These are phyloP conservation scores for Arthrobotrys sinensis DNA, from an alignment of 2,329 filamentous ascomycete genomes.

Conservation along the genomic window DNA sequence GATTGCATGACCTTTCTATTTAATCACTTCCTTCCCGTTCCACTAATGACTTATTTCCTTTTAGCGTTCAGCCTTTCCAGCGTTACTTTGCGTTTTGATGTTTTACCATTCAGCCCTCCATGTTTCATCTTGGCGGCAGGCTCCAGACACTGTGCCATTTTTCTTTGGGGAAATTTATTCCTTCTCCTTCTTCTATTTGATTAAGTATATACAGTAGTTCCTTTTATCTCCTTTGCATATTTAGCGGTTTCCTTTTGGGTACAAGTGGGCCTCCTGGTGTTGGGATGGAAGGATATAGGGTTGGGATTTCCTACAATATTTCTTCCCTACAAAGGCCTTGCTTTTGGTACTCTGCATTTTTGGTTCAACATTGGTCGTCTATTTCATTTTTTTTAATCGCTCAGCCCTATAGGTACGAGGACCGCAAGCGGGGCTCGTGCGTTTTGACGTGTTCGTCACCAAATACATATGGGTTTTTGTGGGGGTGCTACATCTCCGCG, in stretches of 20 bases:
- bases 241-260: slow-evolving; percentile 31
- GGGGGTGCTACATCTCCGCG: not conserved
- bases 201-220: not conserved
- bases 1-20: slow-evolving; percentile 6
- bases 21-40: not conserved
- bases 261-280: not conserved
- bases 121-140: slow-evolving; percentile 14
- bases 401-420: slow-evolving; percentile 22
- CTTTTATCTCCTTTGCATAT: slow-evolving; percentile 18
- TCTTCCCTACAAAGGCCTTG: slow-evolving; percentile 27
- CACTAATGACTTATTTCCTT: not conserved
- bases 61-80: slow-evolving; percentile 20
- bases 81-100: slow-evolving; percentile 11
- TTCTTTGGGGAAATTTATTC: not conserved
- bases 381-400: not conserved
- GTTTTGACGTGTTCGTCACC: not conserved
- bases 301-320: slow-evolving; percentile 16
- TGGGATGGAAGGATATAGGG: not conserved
- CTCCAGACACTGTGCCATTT: slow-evolving; percentile 23
- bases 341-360: slow-evolving; percentile 1
- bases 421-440: not conserved
- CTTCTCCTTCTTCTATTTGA: slow-evolving; percentile 5
- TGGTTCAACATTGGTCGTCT: slow-evolving; percentile 27
- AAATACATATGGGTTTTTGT: not conserved
- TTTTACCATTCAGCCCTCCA: not conserved